Evolutionary conservation across 2,329 filamentous ascomycete genomes (phyloP).

Genomic region (Pseudopithomyces maydicus): DNA sequence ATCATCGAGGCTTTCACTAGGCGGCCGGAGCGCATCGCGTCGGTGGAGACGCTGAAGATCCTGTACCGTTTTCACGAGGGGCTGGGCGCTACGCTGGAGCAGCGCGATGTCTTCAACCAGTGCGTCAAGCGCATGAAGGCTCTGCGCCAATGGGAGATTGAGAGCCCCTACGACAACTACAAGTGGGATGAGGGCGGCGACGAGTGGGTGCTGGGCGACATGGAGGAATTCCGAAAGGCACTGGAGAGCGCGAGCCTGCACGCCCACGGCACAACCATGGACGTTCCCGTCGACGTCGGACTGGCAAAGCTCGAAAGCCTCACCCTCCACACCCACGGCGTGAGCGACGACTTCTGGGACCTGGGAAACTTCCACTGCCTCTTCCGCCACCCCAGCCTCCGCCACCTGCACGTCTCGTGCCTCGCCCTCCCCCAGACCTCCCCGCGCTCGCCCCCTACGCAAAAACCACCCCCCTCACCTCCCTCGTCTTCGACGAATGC

Average conservation of each 20-base stretch:
- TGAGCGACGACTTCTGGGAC: constrained; percentile 37
- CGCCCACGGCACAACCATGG: constrained; percentile 11
- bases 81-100: constrained; percentile 25
- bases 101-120: constrained; percentile 33
- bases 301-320: constrained; percentile 30
- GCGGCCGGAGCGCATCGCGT: constrained; percentile 31
- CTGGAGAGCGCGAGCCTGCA: constrained; percentile 30
- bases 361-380: constrained; percentile 39
- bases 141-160: constrained; percentile 38
- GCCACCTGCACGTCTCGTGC: constrained; percentile 40
- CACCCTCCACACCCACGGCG: constrained; percentile 40
- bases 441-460: constrained; percentile 24
- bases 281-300: constrained; percentile 21
- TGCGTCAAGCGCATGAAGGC: constrained; percentile 36
- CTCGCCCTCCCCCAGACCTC: constrained; percentile 27
- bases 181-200: constrained; percentile 34
- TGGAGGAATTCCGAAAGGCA: constrained; percentile 35
- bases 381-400: constrained; percentile 41
- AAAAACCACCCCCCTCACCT: constrained; percentile 32
- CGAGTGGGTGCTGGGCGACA: constrained; percentile 39
- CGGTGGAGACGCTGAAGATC: constrained; percentile 39
- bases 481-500: constrained; percentile 44
- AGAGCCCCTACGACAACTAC: constrained; percentile 44
- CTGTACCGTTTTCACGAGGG: constrained; percentile 30
- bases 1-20: constrained; percentile 32